Evolutionary conservation across 75 land plant species (phyloP), one percentile per base, ranked within the genome.

Genomic region (Pinus tabuliformis): DNA sequence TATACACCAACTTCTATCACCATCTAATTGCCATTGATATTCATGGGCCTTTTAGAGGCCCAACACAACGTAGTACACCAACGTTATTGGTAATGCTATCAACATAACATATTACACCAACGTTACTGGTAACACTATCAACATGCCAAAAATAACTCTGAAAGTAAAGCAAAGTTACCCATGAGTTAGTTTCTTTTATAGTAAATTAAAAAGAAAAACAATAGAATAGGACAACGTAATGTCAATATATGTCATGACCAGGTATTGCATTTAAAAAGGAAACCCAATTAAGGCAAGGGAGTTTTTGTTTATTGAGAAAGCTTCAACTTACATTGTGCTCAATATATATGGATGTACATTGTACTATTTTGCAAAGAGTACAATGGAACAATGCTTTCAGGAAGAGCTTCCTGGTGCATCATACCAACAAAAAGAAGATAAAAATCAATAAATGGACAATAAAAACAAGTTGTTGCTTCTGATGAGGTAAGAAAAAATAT

Each of bases 81-180:
- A 85, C 12, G 90, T 88, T 57, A 90, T 88, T 16, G 91, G 92
- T 59, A 90, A 73, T 1, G 92, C 84, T 75, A 90, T 83, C 57
- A 90, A 70, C 30, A 30, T 30, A 30, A 30, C 30, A 30, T 30
- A 30, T 0, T 1, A 30, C 30, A 30, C 1, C 30, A 30, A 30
- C 30, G 30, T 1, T 30, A 30, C 1, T 30, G 30, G 30, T 30
- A 30, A 30, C 30, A 30, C 30, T 30, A 30, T 30, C 30, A 30
- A 30, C 92, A 90, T 90, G 52, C 92, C 92, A 82, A 90, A 90
- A 24, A 90, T 90, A 3, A 90, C 92, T 82, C 92, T 90, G 88
- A n/a, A 76, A 49, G 9, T 49, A 9, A 49, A 49, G 52, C 11
- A 49, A 49, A 8, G 52, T 49, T 49, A 49, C 52, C 49, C 52